phyloP scores from a whole-genome alignment of 2,329 filamentous ascomycete species.

The Mycosphaerella sp. region DNA sequence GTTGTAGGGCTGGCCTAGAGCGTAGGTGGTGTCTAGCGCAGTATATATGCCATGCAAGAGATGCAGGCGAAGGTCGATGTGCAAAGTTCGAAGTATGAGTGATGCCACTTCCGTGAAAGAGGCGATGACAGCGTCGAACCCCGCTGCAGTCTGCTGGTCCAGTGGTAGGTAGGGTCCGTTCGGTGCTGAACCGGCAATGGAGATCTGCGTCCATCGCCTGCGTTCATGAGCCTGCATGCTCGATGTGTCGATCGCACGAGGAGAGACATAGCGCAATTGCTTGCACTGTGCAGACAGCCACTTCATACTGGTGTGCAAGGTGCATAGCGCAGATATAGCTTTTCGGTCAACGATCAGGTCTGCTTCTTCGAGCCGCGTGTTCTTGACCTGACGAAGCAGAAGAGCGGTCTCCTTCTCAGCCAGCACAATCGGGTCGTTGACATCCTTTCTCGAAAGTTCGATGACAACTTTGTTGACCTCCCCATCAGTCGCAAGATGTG shows the following conservation, averaged over 20 bases:
- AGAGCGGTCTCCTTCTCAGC: conserved; percentile 53
- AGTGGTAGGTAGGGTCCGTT: conserved; percentile 77
- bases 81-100: conserved; percentile 74
- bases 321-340: conserved; percentile 72
- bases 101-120: conserved; percentile 76
- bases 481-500: conserved; percentile 44
- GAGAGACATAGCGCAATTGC: conserved; percentile 75
- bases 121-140: conserved; percentile 78
- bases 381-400: conserved; percentile 48
- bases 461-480: conserved; percentile 66
- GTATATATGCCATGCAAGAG: conserved; percentile 70
- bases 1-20: conserved; percentile 62
- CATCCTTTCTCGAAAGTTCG: conserved; percentile 55
- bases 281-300: conserved; percentile 83
- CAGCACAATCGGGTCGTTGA: conserved; percentile 51
- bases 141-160: conserved; percentile 75
- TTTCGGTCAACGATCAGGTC: conserved; percentile 90
- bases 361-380: conserved; percentile 60
- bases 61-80: conserved; percentile 81
- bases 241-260: conserved; percentile 61
- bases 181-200: conserved; percentile 27
- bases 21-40: conserved; percentile 43
- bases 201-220: conserved; percentile 64
- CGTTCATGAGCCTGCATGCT: conserved; percentile 47
- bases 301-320: conserved; percentile 96